A percentile compares a stretch with the other conserved stretches of the same genome.
These are phyloP conservation scores for Botrytis tulipae DNA, from an alignment of 2,329 filamentous ascomycete species.

Conservation along the genomic window DNA sequence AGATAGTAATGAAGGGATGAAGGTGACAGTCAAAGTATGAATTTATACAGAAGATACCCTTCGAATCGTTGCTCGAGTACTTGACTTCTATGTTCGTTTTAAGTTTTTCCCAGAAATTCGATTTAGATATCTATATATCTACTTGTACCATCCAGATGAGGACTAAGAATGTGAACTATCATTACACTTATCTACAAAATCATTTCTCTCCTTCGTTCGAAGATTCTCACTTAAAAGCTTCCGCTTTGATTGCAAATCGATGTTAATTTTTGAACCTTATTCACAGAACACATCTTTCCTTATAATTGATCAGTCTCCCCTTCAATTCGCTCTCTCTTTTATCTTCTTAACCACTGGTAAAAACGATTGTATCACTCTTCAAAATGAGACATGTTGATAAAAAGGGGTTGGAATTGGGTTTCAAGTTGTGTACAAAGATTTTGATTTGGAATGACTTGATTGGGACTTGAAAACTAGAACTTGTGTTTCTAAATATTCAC, in stretches of 20 bases:
- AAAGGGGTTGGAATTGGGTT: neutral
- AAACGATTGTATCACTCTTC: neutral
- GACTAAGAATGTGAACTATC: neutral
- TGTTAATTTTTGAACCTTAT: neutral
- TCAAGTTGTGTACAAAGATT: neutral
- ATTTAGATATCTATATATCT: neutral
- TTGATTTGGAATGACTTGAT: neutral
- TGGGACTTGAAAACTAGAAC: neutral
- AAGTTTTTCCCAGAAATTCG: accelerated
- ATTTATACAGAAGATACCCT: too few relatives aligned
- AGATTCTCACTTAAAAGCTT: neutral
- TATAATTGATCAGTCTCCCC: neutral
- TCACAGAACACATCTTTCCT: neutral
- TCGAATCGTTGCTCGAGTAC: neutral
- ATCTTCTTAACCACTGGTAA: neutral
- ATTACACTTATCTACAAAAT: neutral
- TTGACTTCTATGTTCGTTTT: neutral
- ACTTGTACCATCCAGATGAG: neutral
- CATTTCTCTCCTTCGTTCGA: neutral
- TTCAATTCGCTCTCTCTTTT: neutral
- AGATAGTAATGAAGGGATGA: neutral
- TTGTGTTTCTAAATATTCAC: neutral
- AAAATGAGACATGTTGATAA: neutral
- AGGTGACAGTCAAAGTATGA: too few relatives aligned
- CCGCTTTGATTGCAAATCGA: neutral